Evolutionary conservation across 345 rosid genomes (phyloP), one percentile per base, ranked within the genome.

Genomic region (Toxicodendron radicans): DNA sequence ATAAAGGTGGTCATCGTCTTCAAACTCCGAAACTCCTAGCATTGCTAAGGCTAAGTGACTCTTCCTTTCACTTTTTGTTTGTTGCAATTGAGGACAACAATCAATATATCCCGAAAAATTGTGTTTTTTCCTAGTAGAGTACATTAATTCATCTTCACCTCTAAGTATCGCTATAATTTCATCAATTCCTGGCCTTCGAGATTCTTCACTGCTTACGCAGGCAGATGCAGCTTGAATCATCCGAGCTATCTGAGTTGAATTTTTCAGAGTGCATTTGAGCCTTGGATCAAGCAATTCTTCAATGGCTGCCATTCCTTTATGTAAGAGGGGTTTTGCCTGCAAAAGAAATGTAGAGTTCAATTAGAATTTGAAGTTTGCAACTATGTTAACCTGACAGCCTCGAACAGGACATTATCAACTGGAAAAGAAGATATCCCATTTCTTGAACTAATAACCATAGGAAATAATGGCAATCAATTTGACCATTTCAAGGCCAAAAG

Each of bases 11-110:
- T 88, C 87, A 30, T 87, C 87, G 0, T 88, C 97, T 74, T 86
- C 97, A 75, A 82, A 76, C 59, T 92, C 97, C 0, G 93, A 74
- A 74, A 91, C 94, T 76, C 99, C 97, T 8, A 88, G 80, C 95
- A 95, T 92, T 9, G 97, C 97, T 79, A 95, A 78, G 14, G 97
- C 97, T 66, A 95, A 78, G 82, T 95, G 99, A 75, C 90, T 82
- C 45, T 80, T 89, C 93, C 91, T 89, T 88, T 95, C 99, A 20
- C 82, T 89, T 76, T 85, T 91, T 6, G 91, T 85, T 58, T 77
- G 84, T 17, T 91, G 97, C 51, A 88, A 64, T 38, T 83, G 92
- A 60, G 87, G 79, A 74, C 82, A 89, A 73, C 90, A 86, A 72
- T 93, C 95, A 14, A 86, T 79, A 10, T 85, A 81, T 49, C 94